Percentiles rank a stretch among this genome's conserved stretches.
These are phyloP conservation scores for Naganishia sp. DNA, from an alignment of 1,284 basidiomycete genomes.

Conservation along the genomic window DNA sequence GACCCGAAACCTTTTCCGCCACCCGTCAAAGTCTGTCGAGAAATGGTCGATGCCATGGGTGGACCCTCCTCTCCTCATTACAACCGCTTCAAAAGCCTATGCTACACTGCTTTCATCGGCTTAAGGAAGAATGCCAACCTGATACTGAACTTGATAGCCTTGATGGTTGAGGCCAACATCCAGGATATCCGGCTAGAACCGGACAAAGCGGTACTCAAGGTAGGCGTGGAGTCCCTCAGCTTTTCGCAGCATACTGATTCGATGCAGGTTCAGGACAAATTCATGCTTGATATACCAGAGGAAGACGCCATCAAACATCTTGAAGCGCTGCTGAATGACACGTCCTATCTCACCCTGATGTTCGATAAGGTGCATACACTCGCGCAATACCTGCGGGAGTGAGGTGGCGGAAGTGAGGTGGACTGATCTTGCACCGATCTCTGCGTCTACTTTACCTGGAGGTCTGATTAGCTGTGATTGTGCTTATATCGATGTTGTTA, in stretches of 20 bases:
- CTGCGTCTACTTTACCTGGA: no score
- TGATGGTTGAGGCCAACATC: constrained; percentile 98
- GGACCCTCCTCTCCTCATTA: constrained; percentile 91
- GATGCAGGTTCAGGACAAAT: constrained; percentile 93
- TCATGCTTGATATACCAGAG: constrained; percentile 87
- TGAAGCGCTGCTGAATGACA: constrained; percentile 89
- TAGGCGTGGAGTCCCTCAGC: constrained; percentile 34
- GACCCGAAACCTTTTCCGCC: constrained; percentile 99
- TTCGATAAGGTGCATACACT: constrained; percentile 87
- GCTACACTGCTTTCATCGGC: constrained; percentile 93
- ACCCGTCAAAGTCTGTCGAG: constrained; percentile 96
- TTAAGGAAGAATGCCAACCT: constrained; percentile 97
- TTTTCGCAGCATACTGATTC: no score
- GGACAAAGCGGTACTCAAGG: constrained; percentile 63
- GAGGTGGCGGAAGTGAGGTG: background rate
- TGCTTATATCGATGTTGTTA: no score
- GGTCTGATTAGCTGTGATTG: no score
- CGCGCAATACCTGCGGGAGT: constrained; percentile 63
- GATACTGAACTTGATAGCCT: constrained; percentile 90
- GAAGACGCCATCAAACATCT: constrained; percentile 98
- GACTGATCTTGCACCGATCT: no score
- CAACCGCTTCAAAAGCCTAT: constrained; percentile 90
- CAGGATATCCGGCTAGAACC: constrained; percentile 87
- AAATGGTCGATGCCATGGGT: constrained; percentile 99
- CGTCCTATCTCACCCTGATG: constrained; percentile 88